Base-by-base conservation (phyloP, 2,329 filamentous ascomycete genomes). In the Fusarium irregulare region DNA sequence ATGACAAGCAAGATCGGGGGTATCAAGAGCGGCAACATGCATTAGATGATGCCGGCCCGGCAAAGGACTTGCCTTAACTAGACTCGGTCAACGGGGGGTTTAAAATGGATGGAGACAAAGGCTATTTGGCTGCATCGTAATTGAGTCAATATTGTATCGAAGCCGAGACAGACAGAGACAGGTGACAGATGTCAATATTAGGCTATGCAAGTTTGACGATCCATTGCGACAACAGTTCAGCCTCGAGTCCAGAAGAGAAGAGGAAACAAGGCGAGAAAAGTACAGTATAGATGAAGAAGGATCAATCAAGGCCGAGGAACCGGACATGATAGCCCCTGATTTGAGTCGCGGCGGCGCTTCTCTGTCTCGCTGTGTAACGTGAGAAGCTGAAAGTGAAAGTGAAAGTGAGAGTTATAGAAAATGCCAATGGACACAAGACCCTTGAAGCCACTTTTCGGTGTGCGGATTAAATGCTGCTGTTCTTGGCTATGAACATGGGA, bases 291-390 rank as follows among this genome's bases (percentile, higher is more conserved):
- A 45, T 42, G 25, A 21, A 32, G 2, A 55, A 61, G 12, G 20
- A 44, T 45, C 45, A 46, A 25, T 23, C 44, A 42, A 45, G 13
- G 21, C 11, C 37, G n/a, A 49, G 40, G 11, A 27, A 20, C 7
- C 10, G 23, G 41, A 16, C 13, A 53, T 34, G 13, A 27, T 27
- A 16, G 23, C 32, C 61, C 61, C 12, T 49, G 55, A 23, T 48
- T 60, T 30, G 21, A 55, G 55, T 48, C 20, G 8, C 8, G 44
- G 61, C 23, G 34, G 61, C 28, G 34, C 27, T 53, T 64, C 48
- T 45, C 62, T 61, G 51, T 44, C 30, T 55, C 10, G 34, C 40
- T 56, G 63, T 68, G 67, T 64, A 56, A 71, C 67, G 50, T 12
- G 37, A 58, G 20, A 7, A 44, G 56, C 34, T 41, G 56, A 53